Conservation (phyloP, 192 early-diverging fungal genomes). For the Coemansia sp. region DNA sequence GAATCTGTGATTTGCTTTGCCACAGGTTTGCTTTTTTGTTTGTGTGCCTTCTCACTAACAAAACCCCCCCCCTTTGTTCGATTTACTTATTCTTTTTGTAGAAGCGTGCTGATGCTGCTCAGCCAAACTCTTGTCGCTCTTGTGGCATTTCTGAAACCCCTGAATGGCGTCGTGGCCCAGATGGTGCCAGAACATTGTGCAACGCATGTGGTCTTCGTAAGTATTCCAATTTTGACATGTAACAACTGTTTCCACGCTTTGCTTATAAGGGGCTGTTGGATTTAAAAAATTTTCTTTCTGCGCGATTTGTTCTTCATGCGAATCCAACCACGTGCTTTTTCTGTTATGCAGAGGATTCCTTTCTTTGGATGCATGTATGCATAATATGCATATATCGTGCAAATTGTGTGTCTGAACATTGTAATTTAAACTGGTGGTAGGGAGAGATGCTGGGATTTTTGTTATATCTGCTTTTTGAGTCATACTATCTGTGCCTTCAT, state of each 20-base stretch:
- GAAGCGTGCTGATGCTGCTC: constrained; percentile 56
- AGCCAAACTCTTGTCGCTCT: constrained; percentile 67
- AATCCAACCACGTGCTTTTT: constrained; percentile 1
- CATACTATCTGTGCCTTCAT: not conserved
- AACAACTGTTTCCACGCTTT: not conserved
- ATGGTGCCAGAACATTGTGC: constrained; percentile 87
- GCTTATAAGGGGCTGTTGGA: too few species aligned
- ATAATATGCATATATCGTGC: not conserved
- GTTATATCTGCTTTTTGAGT: not conserved
- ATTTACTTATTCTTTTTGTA: constrained; percentile 10
- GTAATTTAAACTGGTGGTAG: not conserved
- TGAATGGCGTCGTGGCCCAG: constrained; percentile 92
- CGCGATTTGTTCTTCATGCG: not conserved
- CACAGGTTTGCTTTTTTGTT: not conserved
- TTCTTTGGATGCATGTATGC: not conserved
- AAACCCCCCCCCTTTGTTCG: not conserved
- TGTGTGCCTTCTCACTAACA: not conserved
- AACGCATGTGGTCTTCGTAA: constrained; percentile 92
- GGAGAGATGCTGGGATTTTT: not conserved
- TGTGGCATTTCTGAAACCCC: constrained; percentile 88
- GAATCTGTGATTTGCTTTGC: constrained; percentile 14
- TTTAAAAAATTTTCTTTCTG: not conserved
- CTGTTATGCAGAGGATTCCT: constrained; percentile 1
- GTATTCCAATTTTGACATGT: constrained; percentile 20
- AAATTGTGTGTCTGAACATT: not conserved